phyloP scores from a whole-genome alignment of 2,329 filamentous ascomycete species.

The Ascosphaera pollenicola region DNA sequence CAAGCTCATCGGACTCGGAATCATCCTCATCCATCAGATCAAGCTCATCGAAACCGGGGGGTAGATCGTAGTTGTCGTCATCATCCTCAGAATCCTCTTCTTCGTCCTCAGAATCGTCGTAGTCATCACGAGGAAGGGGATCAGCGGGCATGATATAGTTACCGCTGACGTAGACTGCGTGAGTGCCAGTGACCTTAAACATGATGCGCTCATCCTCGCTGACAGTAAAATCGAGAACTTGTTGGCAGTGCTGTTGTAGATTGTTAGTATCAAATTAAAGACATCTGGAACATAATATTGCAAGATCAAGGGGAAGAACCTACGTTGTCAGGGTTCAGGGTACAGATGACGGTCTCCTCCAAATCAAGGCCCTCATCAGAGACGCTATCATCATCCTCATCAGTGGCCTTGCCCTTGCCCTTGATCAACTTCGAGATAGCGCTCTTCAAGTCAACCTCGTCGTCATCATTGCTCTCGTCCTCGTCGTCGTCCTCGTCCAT shows the following conservation, averaged over 20 bases:
- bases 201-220: slow-evolving; percentile 73
- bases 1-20: slow-evolving; percentile 49
- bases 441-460: slow-evolving; percentile 30
- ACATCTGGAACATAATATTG: background rate
- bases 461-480: slow-evolving; percentile 49
- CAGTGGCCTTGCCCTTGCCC: slow-evolving; percentile 49
- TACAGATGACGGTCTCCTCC: slow-evolving; percentile 89
- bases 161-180: slow-evolving; percentile 78
- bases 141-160: slow-evolving; percentile 68
- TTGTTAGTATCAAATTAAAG: slow-evolving; percentile 1
- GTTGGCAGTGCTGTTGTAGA: slow-evolving; percentile 59
- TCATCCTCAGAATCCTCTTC: slow-evolving; percentile 40
- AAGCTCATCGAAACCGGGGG: slow-evolving; percentile 59
- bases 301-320: slow-evolving; percentile 12
- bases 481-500: slow-evolving; percentile 5
- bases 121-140: slow-evolving; percentile 6
- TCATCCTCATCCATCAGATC: slow-evolving; percentile 31
- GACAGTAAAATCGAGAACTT: slow-evolving; percentile 81
- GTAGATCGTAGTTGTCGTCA: slow-evolving; percentile 60
- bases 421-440: slow-evolving; percentile 33
- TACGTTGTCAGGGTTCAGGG: slow-evolving; percentile 81
- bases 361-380: slow-evolving; percentile 38
- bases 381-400: slow-evolving; percentile 39
- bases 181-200: slow-evolving; percentile 77
- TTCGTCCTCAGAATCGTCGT: slow-evolving; percentile 30